Evolutionary conservation across 305 asterid species (phyloP).

Genomic region (Lippia alba): DNA sequence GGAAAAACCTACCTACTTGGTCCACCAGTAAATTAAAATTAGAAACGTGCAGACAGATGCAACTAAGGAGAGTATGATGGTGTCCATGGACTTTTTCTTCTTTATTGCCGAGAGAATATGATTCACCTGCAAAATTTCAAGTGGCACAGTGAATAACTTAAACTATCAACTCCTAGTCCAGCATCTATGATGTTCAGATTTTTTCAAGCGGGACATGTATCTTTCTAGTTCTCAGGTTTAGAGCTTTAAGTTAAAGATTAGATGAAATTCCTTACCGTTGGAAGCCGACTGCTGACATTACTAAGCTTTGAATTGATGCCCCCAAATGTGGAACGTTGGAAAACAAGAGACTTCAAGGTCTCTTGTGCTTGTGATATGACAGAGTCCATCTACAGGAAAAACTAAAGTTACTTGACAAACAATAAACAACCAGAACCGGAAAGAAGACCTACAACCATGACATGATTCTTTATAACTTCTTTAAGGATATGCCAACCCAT

Average conservation of each 20-base stretch:
- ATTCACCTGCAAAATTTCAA: conserved; percentile 65
- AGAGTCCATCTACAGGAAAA: conserved; percentile 75
- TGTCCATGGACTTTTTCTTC: conserved; percentile 97
- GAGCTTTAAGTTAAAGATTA: background rate
- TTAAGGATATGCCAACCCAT: conserved; percentile 9
- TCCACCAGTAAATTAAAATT: conserved; percentile 92
- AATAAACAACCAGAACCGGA: background rate
- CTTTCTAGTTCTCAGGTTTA: background rate
- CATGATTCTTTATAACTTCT: conserved; percentile 26
- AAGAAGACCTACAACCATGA: conserved; percentile 11
- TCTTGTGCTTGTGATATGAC: conserved; percentile 97
- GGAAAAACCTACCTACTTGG: conserved; percentile 54
- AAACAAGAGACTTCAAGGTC: conserved; percentile 80
- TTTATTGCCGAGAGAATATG: conserved; percentile 78
- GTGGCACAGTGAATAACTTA: background rate
- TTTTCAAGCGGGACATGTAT: background rate
- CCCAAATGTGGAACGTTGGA: conserved; percentile 94
- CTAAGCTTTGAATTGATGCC: conserved; percentile 90
- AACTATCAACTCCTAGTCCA: conserved; percentile 14
- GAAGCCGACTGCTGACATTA: conserved; percentile 96
- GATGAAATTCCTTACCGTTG: conserved; percentile 62
- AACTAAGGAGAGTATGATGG: conserved; percentile 86
- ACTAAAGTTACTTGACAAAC: conserved; percentile 24
- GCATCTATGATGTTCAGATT: conserved; percentile 18
- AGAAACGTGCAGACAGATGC: conserved; percentile 87